Conservation (phyloP, 495 filamentous ascomycete genomes). For the Daldinia bambusicola region DNA sequence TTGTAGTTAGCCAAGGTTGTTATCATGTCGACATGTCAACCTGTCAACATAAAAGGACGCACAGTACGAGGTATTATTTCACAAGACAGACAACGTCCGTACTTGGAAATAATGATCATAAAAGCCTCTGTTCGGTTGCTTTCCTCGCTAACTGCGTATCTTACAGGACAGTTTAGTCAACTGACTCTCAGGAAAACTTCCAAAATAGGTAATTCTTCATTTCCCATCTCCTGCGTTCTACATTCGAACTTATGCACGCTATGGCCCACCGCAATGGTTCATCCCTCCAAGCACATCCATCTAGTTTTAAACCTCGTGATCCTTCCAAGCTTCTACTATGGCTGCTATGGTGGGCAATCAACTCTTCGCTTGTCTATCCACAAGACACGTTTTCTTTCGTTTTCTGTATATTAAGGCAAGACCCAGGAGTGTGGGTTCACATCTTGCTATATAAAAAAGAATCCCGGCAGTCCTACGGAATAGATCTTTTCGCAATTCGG, state of each 20-base stretch:
- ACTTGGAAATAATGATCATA: slow-evolving; percentile 3
- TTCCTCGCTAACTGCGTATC: slow-evolving; percentile 12
- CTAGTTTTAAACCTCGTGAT: slow-evolving; percentile 9
- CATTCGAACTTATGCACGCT: slow-evolving; percentile 42
- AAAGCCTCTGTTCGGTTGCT: slow-evolving; percentile 1
- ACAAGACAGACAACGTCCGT: neutral
- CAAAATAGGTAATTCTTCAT: slow-evolving; percentile 11
- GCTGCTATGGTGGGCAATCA: neutral
- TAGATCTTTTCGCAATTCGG: slow-evolving; percentile 9
- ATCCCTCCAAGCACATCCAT: slow-evolving; percentile 28
- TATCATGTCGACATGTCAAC: neutral
- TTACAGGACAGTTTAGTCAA: neutral
- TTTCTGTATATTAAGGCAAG: slow-evolving; percentile 7
- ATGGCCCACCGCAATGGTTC: slow-evolving; percentile 40
- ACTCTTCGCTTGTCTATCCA: neutral
- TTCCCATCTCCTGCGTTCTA: slow-evolving; percentile 30
- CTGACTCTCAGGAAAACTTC: slow-evolving; percentile 7
- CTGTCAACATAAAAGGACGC: neutral
- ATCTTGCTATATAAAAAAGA: neutral
- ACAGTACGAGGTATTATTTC: slow-evolving; percentile 15
- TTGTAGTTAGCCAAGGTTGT: too few relatives aligned
- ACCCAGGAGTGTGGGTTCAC: neutral
- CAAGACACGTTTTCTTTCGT: neutral
- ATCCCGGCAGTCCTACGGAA: neutral
- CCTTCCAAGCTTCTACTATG: slow-evolving; percentile 7